phyloP scores from a whole-genome alignment of 2,329 filamentous ascomycete genomes.

The Aspergillus sp. region DNA sequence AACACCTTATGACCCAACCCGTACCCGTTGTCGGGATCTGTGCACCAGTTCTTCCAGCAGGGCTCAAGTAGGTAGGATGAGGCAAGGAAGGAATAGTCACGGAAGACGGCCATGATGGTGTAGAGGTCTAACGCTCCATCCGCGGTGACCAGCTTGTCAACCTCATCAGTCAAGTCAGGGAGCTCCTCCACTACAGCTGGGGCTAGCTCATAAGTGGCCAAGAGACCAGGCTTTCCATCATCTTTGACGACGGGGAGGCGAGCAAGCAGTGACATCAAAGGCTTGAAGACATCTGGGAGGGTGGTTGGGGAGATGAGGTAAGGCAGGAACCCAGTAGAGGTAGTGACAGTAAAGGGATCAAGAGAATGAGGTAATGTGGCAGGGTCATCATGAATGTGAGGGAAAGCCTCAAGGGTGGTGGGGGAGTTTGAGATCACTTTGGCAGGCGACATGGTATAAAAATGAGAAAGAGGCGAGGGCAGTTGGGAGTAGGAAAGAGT shows the following conservation, averaged over 20 bases:
- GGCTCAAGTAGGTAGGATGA: constrained; percentile 90
- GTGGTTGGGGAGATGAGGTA: constrained; percentile 40
- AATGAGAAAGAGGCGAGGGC: constrained; percentile 1
- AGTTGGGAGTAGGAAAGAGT: constrained; percentile 5
- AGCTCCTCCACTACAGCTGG: constrained; percentile 71
- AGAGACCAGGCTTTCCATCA: constrained; percentile 72
- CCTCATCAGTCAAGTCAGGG: constrained; percentile 70
- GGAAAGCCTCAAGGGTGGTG: constrained; percentile 42
- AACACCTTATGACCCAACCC: constrained; percentile 73
- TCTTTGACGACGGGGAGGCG: constrained; percentile 77
- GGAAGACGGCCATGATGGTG: constrained; percentile 80
- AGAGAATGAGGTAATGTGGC: constrained; percentile 39
- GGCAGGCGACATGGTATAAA: constrained; percentile 36
- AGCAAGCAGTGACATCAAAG: constrained; percentile 69
- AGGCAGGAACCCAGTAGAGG: constrained; percentile 47
- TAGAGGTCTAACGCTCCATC: constrained; percentile 66
- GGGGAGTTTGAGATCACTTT: constrained; percentile 32
- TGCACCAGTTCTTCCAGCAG: constrained; percentile 72
- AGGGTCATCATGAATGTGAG: constrained; percentile 46
- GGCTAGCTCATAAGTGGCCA: constrained; percentile 73
- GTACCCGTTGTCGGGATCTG: constrained; percentile 64
- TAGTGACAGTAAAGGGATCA: constrained; percentile 51
- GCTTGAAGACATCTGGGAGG: constrained; percentile 72
- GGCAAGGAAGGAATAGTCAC: constrained; percentile 88
- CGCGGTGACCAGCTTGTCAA: constrained; percentile 63